Base-by-base conservation (phyloP, 768 basidiomycete genomes). In the Kondoa malvinella region DNA sequence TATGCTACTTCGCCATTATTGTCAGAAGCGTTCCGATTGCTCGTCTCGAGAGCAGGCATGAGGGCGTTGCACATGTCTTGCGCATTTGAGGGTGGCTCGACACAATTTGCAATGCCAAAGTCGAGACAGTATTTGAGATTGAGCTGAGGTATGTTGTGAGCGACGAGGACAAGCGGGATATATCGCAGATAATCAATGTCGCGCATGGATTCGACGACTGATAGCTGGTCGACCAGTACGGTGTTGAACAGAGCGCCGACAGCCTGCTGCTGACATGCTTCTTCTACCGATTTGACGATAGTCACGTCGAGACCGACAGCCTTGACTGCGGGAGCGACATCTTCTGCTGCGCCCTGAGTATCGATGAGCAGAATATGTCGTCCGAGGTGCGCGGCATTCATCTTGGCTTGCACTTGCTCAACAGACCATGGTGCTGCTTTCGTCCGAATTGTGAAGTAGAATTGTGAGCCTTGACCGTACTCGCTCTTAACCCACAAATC, bases 401-500 rank as follows among this genome's bases (percentile, higher is more conserved):
- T 89, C 81, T 89, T 90, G 58, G 80, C 76, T 31, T 87, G 79
- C 29, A 85, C 87, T 68, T 79, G 81, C 65, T 92, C 90, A 76
- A 87, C 81, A 14, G 86, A 82, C 72, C 84, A 83, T 67, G 84
- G 83, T 71, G 84, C 86, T 73, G 89, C 86, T 78, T 87, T 87
- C 29, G 67, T 68, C 3, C 86, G 86, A 79, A 92, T 90, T 30
- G 91, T 92, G 81, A 97, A 97, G 84, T 88, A 94, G 83, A 96
- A 94, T 77, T 86, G 86, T 79, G 86, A 88, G 30, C 95, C 95
- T 73, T 89, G 87, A 59, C 87, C 83, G 68, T 94, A 88, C 76
- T 94, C 91, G 70, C 86, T 88, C 78, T 95, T 89, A 26, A 99
- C 95, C 95, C 95, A 99, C 82, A 99, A 89, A 74, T 94, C 89